phyloP scores from a whole-genome alignment of 805 yeast species.

The Saccharomycopsis microspora region DNA sequence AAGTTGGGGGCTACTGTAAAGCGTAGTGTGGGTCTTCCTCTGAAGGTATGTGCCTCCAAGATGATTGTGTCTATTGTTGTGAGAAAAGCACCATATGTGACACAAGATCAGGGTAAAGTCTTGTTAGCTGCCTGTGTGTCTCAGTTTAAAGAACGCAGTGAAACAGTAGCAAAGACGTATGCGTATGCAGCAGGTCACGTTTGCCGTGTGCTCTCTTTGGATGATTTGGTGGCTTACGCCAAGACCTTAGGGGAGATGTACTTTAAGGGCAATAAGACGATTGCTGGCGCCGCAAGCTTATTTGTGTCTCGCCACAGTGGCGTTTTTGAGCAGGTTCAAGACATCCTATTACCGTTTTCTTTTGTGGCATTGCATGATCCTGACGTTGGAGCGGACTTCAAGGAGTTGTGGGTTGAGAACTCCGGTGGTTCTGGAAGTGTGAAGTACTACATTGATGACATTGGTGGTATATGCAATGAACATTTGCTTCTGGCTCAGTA shows the following conservation, averaged over 20 bases:
- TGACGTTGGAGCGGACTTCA: constrained; percentile 38
- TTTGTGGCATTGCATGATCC: constrained; percentile 66
- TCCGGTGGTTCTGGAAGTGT: constrained; percentile 65
- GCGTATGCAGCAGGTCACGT: constrained; percentile 75
- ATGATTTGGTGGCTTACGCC: constrained; percentile 42
- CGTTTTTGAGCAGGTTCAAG: constrained; percentile 27
- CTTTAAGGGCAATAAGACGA: constrained; percentile 54
- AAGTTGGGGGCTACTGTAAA: constrained; percentile 41
- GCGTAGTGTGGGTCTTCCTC: constrained; percentile 77
- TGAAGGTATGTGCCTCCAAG: constrained; percentile 76
- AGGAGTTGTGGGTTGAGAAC: constrained; percentile 65
- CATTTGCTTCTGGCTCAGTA: constrained; percentile 50
- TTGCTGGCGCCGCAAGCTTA: constrained; percentile 59
- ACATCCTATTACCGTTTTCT: constrained; percentile 47
- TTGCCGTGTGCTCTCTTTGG: constrained; percentile 47
- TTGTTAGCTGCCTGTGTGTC: constrained; percentile 44
- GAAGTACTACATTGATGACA: constrained; percentile 59
- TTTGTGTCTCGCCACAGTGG: constrained; percentile 49
- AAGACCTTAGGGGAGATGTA: constrained; percentile 39
- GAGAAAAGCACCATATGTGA: constrained; percentile 23
- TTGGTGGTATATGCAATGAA: constrained; percentile 36
- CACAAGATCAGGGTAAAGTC: constrained; percentile 46
- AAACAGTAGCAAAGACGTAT: constrained; percentile 60
- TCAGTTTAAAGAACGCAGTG: constrained; percentile 62
- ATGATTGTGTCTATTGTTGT: constrained; percentile 48